These are phyloP conservation scores for Coemansia sp. DNA, from an alignment of 192 early-diverging fungal genomes.

Conservation along the genomic window DNA sequence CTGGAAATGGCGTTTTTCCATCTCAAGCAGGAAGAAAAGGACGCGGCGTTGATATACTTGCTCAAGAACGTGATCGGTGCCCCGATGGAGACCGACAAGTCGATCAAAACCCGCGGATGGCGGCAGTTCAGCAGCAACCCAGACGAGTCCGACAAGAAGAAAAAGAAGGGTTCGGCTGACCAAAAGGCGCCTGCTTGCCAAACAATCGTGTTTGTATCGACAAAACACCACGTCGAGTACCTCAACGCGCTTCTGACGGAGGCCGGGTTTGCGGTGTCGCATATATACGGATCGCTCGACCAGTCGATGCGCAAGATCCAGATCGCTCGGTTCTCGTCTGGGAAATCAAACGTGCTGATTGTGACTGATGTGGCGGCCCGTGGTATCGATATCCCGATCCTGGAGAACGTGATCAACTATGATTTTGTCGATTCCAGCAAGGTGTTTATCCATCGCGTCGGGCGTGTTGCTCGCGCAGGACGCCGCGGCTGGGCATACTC, in stretches of 20 bases:
- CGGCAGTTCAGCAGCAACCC: constrained; percentile 16
- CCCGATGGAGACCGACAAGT: constrained; percentile 56
- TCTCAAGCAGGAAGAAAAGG: constrained; percentile 84
- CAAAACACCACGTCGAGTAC: constrained; percentile 99
- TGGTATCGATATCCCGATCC: constrained; percentile 97
- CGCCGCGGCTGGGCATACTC: constrained; percentile 90
- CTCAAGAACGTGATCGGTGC: constrained; percentile 75
- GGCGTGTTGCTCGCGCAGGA: constrained; percentile 95
- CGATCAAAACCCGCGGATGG: constrained; percentile 44
- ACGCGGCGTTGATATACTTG: constrained; percentile 84
- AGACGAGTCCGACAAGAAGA: constrained; percentile 24
- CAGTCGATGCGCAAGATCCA: constrained; percentile 88
- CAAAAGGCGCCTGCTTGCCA: constrained; percentile 47
- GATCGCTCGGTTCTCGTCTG: constrained; percentile 80
- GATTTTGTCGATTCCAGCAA: constrained; percentile 92
- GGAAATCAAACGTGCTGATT: constrained; percentile 76
- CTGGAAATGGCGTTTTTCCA: constrained; percentile 95
- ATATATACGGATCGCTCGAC: constrained; percentile 94
- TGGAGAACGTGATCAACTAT: constrained; percentile 97
- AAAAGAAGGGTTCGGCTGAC: constrained; percentile 37
- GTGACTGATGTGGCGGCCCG: constrained; percentile 99
- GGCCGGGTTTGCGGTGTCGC: constrained; percentile 76
- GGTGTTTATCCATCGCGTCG: constrained; percentile 96
- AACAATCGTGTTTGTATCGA: constrained; percentile 93
- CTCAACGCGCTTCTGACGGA: constrained; percentile 68